These are phyloP conservation scores for Blastocystis sp. DNA, from an alignment of 352 stramenopile species.

Conservation along the genomic window DNA sequence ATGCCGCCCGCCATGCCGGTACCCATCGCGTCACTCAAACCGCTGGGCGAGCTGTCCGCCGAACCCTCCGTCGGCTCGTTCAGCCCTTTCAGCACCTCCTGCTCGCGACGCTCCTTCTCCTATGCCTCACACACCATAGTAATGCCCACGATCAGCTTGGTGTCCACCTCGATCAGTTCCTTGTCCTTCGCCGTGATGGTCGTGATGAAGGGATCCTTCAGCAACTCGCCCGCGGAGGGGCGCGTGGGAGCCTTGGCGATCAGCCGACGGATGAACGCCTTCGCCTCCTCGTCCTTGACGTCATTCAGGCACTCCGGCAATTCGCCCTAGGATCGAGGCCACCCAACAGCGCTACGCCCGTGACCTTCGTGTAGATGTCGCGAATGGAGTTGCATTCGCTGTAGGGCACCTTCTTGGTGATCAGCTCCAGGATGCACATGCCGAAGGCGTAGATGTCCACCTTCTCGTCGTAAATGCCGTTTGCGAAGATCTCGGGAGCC, in stretches of 20 bases:
- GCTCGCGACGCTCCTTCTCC: constrained; percentile 11
- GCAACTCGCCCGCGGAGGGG: constrained; percentile 34
- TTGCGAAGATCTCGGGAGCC: constrained; percentile 93
- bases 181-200: constrained; percentile 33
- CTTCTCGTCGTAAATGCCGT: constrained; percentile 75
- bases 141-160: background rate
- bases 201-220: constrained; percentile 50
- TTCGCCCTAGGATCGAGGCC: constrained; percentile 12
- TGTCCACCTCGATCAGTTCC: constrained; percentile 54
- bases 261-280: constrained; percentile 48
- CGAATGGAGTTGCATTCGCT: constrained; percentile 80
- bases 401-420: constrained; percentile 97
- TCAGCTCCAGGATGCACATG: constrained; percentile 98
- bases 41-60: background rate
- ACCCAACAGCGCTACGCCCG: constrained; percentile 55
- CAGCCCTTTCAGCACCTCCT: background rate
- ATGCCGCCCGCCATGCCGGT: background rate
- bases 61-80: constrained; percentile 29
- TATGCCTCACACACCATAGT: background rate
- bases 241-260: constrained; percentile 24
- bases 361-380: constrained; percentile 87
- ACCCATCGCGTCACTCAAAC: background rate
- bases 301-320: constrained; percentile 45
- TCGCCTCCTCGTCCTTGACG: constrained; percentile 50
- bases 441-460: constrained; percentile 96